These are phyloP conservation scores for Haplosporangium gracile DNA, from an alignment of 192 early-diverging fungal species.

Conservation along the genomic window DNA sequence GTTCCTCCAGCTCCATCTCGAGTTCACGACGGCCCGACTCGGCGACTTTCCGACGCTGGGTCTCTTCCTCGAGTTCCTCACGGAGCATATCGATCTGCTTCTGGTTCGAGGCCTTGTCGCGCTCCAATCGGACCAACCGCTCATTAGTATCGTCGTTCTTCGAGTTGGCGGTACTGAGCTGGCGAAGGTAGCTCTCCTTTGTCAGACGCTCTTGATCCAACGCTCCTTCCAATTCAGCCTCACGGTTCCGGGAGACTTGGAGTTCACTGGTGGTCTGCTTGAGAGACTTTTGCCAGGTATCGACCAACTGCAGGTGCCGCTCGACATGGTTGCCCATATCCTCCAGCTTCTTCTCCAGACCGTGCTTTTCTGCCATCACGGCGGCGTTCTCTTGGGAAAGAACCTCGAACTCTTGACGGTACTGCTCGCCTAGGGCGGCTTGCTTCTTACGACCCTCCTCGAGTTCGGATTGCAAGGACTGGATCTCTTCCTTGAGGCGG, in stretches of 20 bases:
- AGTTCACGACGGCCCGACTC: slow-evolving; percentile 42
- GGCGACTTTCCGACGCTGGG: slow-evolving; percentile 47
- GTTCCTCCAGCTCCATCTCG: slow-evolving; percentile 48
- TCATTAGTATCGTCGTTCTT: slow-evolving; percentile 54
- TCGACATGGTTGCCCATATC: slow-evolving; percentile 48
- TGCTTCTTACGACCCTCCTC: slow-evolving; percentile 66
- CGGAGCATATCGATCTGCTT: slow-evolving; percentile 52
- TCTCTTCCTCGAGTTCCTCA: slow-evolving; percentile 51
- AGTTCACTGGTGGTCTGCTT: slow-evolving; percentile 54
- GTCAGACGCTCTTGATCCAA: slow-evolving; percentile 52
- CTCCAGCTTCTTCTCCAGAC: slow-evolving; percentile 41
- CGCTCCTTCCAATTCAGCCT: slow-evolving; percentile 42
- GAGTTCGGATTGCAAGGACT: slow-evolving; percentile 58
- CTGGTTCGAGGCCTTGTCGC: slow-evolving; percentile 49
- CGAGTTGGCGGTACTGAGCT: slow-evolving; percentile 49
- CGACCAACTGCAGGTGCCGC: slow-evolving; percentile 47
- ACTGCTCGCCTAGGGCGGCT: slow-evolving; percentile 57
- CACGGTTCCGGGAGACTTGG: slow-evolving; percentile 44
- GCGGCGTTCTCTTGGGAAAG: slow-evolving; percentile 55
- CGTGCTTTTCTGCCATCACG: slow-evolving; percentile 28
- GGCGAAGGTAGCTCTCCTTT: slow-evolving; percentile 53
- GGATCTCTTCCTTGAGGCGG: slow-evolving; percentile 65
- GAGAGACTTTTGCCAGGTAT: slow-evolving; percentile 45
- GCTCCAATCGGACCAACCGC: slow-evolving; percentile 43
- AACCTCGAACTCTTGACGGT: slow-evolving; percentile 66